These are phyloP conservation scores for Ganoderma meredithae DNA, from an alignment of 1,284 basidiomycete species.

Conservation along the genomic window DNA sequence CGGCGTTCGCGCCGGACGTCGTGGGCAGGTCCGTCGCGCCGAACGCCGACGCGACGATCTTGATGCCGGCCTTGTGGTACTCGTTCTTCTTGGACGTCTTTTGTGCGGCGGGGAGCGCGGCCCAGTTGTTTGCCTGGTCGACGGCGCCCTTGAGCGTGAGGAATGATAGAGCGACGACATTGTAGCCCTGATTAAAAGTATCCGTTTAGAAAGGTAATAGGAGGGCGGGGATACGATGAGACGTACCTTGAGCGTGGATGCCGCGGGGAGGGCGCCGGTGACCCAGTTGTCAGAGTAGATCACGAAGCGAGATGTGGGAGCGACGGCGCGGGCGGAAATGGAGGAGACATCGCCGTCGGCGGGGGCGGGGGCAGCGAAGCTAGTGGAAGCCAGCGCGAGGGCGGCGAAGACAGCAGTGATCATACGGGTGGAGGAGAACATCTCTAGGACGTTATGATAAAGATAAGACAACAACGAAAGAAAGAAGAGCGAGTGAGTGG, in stretches of 20 bases:
- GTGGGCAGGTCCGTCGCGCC: constrained; percentile 61
- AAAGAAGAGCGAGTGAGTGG: neutral
- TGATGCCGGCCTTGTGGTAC: constrained; percentile 55
- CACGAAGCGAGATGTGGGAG: constrained; percentile 27
- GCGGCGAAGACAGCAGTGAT: constrained; percentile 27
- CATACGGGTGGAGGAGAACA: constrained; percentile 31
- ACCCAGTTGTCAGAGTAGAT: constrained; percentile 29
- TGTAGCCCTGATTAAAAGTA: constrained; percentile 18
- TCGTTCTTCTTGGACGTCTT: constrained; percentile 48
- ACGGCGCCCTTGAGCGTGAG: constrained; percentile 22
- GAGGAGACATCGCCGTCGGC: constrained; percentile 12
- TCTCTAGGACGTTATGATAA: constrained; percentile 24
- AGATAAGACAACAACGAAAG: constrained; percentile 14
- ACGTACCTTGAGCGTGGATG: constrained; percentile 19
- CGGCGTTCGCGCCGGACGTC: constrained; percentile 48
- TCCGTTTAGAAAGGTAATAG: neutral
- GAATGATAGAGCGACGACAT: constrained; percentile 30
- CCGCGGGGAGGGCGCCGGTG: constrained; percentile 24
- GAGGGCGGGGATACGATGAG: too few species aligned
- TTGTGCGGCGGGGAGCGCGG: constrained; percentile 25
- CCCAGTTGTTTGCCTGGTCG: constrained; percentile 26
- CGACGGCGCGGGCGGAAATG: constrained; percentile 16
- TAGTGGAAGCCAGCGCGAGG: constrained; percentile 28
- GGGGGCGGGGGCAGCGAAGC: constrained; percentile 21
- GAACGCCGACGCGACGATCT: constrained; percentile 56